Evolutionary conservation across 371 early-diverging fungal species (phyloP), one percentile per base, ranked within the genome.

Genomic region (Lichtheimia ramosa): DNA sequence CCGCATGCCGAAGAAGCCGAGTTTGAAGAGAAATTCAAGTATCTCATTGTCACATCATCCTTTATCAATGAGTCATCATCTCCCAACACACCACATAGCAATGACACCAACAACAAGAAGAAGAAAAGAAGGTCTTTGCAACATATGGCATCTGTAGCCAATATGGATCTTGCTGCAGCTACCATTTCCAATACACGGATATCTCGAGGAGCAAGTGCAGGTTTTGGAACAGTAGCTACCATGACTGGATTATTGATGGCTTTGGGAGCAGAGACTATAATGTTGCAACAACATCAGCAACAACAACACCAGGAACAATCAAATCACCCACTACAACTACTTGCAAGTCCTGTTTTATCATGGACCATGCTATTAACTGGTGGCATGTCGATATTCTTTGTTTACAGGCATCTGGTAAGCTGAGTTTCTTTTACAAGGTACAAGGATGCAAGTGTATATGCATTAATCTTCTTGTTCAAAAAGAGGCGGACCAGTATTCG

Each of bases 1-100:
- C 74, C 82, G 0, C 65, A 74, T 25, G 43, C 62, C 14, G 81
- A 84, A 66, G 80, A 83, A 63, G 66, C 70, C 51, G 76, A 70
- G 28, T 84, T 84, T 63, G 85, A 84, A 54, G 85, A 84, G 48
- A 73, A 82, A 6, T 84, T 84, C 63, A 82, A 80, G 54, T 83
- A 80, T 58, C 58, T 82, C 21, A 73, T 84, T 52, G 80, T 77
- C 58, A 80, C 81, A 12, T 83, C 84, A 2, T 75, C 79, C 12
- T 71, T 79, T 48, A 65, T 83, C 20, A 79, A 66, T 51, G 73
- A 73, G 41, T 60, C 62, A 34, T 71, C 68, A 2, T 28, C 53
- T 5, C 63, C 69, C 1, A 54, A 69, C 39, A 73, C 18, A 24
- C 56, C 24, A 0, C 53, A 28, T 40, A 10, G 6, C 53, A 16